These are phyloP conservation scores for Diutina pseudorugosa DNA, from an alignment of 1,139 yeast genomes.

Conservation along the genomic window DNA sequence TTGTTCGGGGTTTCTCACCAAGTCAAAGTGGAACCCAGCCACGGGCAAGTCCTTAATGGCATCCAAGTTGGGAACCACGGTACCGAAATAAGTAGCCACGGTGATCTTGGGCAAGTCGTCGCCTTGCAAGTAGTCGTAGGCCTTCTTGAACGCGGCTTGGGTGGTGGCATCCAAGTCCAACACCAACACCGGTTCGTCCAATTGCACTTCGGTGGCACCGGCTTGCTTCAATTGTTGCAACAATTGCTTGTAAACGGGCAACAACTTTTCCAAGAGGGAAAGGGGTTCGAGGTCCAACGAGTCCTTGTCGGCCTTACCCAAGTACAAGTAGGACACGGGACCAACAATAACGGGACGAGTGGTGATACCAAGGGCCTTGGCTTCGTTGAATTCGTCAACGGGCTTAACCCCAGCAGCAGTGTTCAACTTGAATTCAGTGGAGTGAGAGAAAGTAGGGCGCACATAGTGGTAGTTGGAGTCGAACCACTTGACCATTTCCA, in stretches of 20 bases:
- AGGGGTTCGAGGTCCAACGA: constrained; percentile 91
- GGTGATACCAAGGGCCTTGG: constrained; percentile 88
- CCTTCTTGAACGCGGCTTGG: constrained; percentile 76
- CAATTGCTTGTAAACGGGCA: constrained; percentile 88
- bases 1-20: constrained; percentile 94
- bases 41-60: constrained; percentile 88
- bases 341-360: constrained; percentile 97
- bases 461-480: constrained; percentile 99
- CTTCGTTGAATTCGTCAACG: constrained; percentile 94
- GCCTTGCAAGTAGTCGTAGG: constrained; percentile 61
- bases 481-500: constrained; percentile 99
- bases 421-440: constrained; percentile 86
- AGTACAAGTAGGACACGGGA: constrained; percentile 87
- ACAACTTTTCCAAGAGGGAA: constrained; percentile 70
- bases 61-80: constrained; percentile 88
- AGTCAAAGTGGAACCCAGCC: constrained; percentile 93
- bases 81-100: constrained; percentile 93
- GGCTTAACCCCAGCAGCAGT: constrained; percentile 70
- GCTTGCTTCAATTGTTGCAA: constrained; percentile 81
- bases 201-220: constrained; percentile 92
- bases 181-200: constrained; percentile 95
- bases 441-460: constrained; percentile 96
- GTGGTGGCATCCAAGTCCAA: constrained; percentile 82
- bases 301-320: constrained; percentile 98
- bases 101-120: constrained; percentile 65